A percentile compares a stretch with the other conserved stretches of the same genome.
Evolutionary conservation across 805 yeast species (phyloP).

Genomic region (Jamesozyma piceae): DNA sequence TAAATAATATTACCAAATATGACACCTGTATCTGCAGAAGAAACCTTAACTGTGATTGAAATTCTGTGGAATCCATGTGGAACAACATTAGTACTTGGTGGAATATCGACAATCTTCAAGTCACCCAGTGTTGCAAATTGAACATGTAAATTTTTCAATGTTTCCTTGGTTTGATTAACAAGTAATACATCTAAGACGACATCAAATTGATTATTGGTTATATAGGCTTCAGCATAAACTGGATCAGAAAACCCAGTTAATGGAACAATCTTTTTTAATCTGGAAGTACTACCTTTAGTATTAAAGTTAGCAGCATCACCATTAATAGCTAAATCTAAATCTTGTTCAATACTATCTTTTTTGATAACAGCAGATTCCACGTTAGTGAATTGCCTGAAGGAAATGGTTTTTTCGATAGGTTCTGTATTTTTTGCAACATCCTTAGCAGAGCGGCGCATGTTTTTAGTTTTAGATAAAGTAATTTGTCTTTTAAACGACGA

Average conservation of each 20-base stretch:
- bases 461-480: conserved; percentile 47
- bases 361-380: conserved; percentile 31
- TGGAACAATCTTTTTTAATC: conserved; percentile 80
- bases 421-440: conserved; percentile 55
- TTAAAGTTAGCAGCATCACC: conserved; percentile 35
- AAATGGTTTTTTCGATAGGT: conserved; percentile 68
- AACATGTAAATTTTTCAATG: conserved; percentile 82
- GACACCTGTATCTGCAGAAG: conserved; percentile 96
- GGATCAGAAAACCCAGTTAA: conserved; percentile 98
- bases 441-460: conserved; percentile 46
- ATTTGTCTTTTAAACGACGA: conserved; percentile 73
- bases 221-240: conserved; percentile 93
- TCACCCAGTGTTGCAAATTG: conserved; percentile 97
- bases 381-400: conserved; percentile 68
- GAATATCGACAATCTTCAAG: conserved; percentile 85
- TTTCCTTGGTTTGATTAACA: conserved; percentile 88
- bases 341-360: conserved; percentile 46
- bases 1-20: conserved; percentile 94
- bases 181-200: conserved; percentile 87
- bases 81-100: conserved; percentile 80
- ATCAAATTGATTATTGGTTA: conserved; percentile 93
- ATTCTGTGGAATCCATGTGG: conserved; percentile 95
- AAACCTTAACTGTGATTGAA: conserved; percentile 83
- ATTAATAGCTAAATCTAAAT: conserved; percentile 44
- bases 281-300: conserved; percentile 58